These are phyloP conservation scores for Myxozyma sirexii DNA, from an alignment of 805 yeast species.

Conservation along the genomic window DNA sequence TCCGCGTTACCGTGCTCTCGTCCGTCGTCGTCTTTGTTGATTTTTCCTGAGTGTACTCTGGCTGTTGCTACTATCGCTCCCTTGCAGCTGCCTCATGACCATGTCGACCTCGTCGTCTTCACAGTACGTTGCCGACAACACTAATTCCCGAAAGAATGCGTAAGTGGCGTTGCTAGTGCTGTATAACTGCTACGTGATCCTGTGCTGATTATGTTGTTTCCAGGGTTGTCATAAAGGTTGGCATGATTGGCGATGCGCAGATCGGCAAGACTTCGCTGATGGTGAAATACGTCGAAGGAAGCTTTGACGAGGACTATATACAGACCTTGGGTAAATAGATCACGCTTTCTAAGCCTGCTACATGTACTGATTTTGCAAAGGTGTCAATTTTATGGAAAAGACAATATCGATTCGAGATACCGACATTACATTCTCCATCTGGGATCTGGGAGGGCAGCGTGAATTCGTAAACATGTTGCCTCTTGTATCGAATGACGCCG, in stretches of 20 bases:
- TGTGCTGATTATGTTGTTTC: not conserved
- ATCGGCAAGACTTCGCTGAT: constrained; percentile 94
- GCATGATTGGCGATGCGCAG: constrained; percentile 92
- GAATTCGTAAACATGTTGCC: constrained; percentile 96
- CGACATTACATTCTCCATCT: constrained; percentile 84
- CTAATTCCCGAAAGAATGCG: constrained; percentile 6
- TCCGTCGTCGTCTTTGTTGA: too few species aligned
- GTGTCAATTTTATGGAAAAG: constrained; percentile 94
- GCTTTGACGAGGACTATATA: constrained; percentile 86
- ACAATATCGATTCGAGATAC: constrained; percentile 81
- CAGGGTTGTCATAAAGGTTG: constrained; percentile 66
- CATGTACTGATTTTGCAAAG: constrained; percentile 46
- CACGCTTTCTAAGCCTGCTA: too few species aligned
- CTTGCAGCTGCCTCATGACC: not conserved
- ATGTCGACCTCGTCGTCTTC: constrained; percentile 6
- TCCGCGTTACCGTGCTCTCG: too few species aligned
- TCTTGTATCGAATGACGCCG: constrained; percentile 87
- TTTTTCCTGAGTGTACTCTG: too few species aligned
- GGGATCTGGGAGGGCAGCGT: constrained; percentile 96
- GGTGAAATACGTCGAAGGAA: constrained; percentile 97
- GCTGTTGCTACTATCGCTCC: not conserved
- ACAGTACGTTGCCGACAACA: constrained; percentile 4
- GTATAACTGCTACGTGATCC: constrained; percentile 6
- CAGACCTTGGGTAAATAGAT: constrained; percentile 57
- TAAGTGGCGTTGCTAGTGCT: constrained; percentile 31